A percentile compares a stretch with the other conserved stretches of the same genome.
Evolutionary conservation across 768 basidiomycete genomes (phyloP).

Genomic region (Baorangia bicolor): DNA sequence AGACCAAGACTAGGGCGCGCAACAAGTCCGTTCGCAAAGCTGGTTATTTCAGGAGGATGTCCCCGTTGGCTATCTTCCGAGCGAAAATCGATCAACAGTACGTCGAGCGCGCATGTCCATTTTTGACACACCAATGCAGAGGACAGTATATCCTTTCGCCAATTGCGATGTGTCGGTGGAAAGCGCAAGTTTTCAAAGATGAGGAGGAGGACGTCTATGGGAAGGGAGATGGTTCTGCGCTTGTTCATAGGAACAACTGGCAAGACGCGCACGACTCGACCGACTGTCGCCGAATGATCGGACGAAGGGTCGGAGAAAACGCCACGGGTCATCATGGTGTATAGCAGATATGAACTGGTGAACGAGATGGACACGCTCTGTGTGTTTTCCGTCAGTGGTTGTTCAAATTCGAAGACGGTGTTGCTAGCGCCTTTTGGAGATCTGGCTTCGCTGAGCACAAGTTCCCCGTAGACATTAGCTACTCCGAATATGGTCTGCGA

Average conservation of each 20-base stretch:
- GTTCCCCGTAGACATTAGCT: neutral
- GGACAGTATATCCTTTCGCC: constrained; percentile 5
- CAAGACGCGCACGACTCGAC: constrained; percentile 4
- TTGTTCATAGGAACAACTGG: neutral
- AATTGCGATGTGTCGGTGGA: neutral
- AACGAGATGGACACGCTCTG: constrained; percentile 18
- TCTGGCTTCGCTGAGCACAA: neutral
- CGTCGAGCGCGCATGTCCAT: constrained; percentile 13
- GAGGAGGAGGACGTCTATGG: constrained; percentile 7
- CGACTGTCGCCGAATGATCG: neutral
- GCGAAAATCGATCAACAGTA: constrained; percentile 10
- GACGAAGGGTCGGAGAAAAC: neutral
- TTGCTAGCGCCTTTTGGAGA: neutral
- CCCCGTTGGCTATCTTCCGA: neutral
- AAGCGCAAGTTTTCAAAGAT: constrained; percentile 4
- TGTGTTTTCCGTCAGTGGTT: neutral
- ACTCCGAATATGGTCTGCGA: neutral
- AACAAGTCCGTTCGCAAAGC: neutral
- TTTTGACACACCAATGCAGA: constrained; percentile 9
- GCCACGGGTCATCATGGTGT: neutral
- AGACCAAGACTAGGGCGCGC: constrained; percentile 1
- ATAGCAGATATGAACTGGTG: neutral
- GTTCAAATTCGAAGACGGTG: constrained; percentile 11
- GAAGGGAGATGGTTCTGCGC: neutral
- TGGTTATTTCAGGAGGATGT: constrained; percentile 5